Evolutionary conservation across 2,329 filamentous ascomycete genomes (phyloP).

Genomic region (Pyricularia grisea): DNA sequence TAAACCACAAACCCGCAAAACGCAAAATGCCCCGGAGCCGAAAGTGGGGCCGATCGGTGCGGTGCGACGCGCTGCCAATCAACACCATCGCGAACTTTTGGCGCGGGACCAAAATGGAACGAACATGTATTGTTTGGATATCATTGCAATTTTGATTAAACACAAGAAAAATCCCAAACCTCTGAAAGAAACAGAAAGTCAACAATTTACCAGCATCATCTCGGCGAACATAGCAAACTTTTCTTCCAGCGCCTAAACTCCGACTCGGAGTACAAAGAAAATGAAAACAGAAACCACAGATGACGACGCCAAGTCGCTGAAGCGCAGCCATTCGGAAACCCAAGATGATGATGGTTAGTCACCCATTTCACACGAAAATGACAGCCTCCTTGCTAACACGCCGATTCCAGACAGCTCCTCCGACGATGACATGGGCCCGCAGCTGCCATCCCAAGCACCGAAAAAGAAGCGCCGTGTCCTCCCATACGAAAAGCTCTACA

Average conservation of each 20-base stretch:
- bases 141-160: background rate
- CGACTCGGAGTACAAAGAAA: background rate
- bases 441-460: conserved; percentile 75
- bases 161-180: background rate
- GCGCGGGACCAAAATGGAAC: background rate
- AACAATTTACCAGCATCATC: background rate
- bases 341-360: conserved; percentile 31
- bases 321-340: conserved; percentile 47
- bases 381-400: conserved; percentile 3
- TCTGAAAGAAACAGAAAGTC: background rate
- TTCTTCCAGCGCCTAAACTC: background rate
- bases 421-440: conserved; percentile 88
- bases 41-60: background rate
- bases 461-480: conserved; percentile 90
- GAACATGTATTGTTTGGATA: background rate
- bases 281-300: conserved; percentile 20
- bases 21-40: background rate
- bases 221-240: background rate
- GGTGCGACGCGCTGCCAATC: background rate
- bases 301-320: conserved; percentile 29
- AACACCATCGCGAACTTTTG: background rate
- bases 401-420: conserved; percentile 53
- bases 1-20: background rate
- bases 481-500: conserved; percentile 89
- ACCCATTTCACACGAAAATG: background rate